These are phyloP conservation scores for Gentiana straminea DNA, from an alignment of 257 asterid species.

Conservation along the genomic window DNA sequence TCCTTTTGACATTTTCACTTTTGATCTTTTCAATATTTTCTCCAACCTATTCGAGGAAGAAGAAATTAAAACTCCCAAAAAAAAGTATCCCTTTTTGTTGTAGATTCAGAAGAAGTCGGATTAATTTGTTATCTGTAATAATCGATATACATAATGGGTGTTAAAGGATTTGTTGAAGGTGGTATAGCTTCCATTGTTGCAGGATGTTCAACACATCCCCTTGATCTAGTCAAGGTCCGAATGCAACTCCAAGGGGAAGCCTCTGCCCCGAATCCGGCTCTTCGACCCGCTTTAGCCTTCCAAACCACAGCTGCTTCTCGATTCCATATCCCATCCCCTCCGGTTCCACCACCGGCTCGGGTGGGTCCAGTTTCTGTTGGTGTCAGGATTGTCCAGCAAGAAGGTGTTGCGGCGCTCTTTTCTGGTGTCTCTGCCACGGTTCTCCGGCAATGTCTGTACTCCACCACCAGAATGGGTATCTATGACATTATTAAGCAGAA, in stretches of 20 bases:
- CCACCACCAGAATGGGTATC: conserved; percentile 89
- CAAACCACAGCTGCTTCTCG: conserved; percentile 16
- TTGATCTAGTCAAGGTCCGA: conserved; percentile 74
- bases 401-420: conserved; percentile 56
- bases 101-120: no score
- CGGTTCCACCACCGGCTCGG: conserved; percentile 31
- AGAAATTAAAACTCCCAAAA: neutral
- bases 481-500: conserved; percentile 60
- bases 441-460: conserved; percentile 80
- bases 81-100: neutral
- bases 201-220: conserved; percentile 79
- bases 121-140: no score
- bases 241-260: conserved; percentile 84
- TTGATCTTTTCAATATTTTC: no score
- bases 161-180: conserved; percentile 84
- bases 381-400: conserved; percentile 53
- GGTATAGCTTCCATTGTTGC: conserved; percentile 87
- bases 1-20: neutral
- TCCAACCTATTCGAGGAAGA: no score
- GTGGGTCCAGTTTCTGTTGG: conserved; percentile 66
- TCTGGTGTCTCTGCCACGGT: conserved; percentile 96
- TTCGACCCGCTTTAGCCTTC: conserved; percentile 62
- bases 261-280: conserved; percentile 9
- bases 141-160: conserved; percentile 35
- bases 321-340: conserved; percentile 20